phyloP scores from a whole-genome alignment of 1,284 basidiomycete genomes.

The Apiotrichum porosum region DNA sequence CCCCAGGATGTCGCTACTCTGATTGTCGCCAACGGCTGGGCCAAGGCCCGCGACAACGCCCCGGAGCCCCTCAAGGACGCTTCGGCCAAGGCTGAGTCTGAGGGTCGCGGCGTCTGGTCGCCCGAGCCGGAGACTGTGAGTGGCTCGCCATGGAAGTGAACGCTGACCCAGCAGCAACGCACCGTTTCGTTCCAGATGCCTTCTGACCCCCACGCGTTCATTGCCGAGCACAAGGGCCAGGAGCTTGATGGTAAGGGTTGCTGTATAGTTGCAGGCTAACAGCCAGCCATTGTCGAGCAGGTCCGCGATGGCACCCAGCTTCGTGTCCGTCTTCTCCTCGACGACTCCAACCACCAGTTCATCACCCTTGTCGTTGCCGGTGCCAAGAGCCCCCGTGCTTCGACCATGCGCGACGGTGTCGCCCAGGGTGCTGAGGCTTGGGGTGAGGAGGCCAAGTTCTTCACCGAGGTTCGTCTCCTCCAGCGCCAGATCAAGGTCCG shows the following conservation, averaged over 20 bases:
- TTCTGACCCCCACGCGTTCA: slow-evolving; percentile 77
- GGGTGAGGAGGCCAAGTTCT: slow-evolving; percentile 91
- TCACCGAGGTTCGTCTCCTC: slow-evolving; percentile 85
- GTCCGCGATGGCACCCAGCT: slow-evolving; percentile 90
- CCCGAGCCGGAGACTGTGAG: slow-evolving; percentile 64
- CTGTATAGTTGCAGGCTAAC: background rate
- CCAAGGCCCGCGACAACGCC: slow-evolving; percentile 79
- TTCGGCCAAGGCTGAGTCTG: slow-evolving; percentile 71
- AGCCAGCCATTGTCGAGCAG: slow-evolving; percentile 82
- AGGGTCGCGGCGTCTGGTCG: slow-evolving; percentile 74
- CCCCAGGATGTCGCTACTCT: slow-evolving; percentile 67
- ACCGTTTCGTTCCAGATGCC: slow-evolving; percentile 84
- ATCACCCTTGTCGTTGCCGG: slow-evolving; percentile 65
- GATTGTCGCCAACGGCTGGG: slow-evolving; percentile 82
- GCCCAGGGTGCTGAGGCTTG: slow-evolving; percentile 61
- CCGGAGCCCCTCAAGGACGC: slow-evolving; percentile 55
- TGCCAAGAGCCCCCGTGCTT: slow-evolving; percentile 68
- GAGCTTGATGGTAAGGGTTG: slow-evolving; percentile 66
- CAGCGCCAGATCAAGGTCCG: slow-evolving; percentile 83
- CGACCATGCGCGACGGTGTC: slow-evolving; percentile 66
- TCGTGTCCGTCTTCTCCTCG: slow-evolving; percentile 79
- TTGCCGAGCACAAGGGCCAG: slow-evolving; percentile 86
- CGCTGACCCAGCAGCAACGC: slow-evolving; percentile 55
- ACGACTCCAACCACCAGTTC: slow-evolving; percentile 68
- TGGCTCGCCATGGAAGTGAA: background rate